Base-by-base conservation (phyloP, 345 rosid genomes). In the Pistacia integerrima region DNA sequence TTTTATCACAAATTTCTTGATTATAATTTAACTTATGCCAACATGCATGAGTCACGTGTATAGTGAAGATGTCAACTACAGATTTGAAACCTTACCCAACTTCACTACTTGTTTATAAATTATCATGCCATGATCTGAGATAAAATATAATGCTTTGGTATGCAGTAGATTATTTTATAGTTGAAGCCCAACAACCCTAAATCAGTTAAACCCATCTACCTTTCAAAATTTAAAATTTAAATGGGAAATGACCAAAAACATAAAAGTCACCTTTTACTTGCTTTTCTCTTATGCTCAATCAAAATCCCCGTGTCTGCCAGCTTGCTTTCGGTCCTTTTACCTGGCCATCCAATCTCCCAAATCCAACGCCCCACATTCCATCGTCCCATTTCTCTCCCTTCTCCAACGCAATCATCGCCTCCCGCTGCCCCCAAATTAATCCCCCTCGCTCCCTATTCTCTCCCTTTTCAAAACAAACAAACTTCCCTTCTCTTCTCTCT, bases 401-500 rank as follows among this genome's bases (percentile, higher is more conserved):
- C 83, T 54, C 52, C 81, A 82, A 77, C 93, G 91, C 87, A 79
- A 87, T 85, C 83, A 76, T 87, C 90, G 91, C 85, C 61, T 61
- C 81, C 84, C 85, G 49, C 82, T 59, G 79, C 67, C 25, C 76
- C 41, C 65, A 44, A 16, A 52, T 57, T 44, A 46, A 49, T 30
- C 44, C 18, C 49, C 59, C 62, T 67, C n/a, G 57, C 75, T 74
- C 84, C 36, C 9, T 22, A 4, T 57, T 70, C 69, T 62, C 65
- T n/a, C 64, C n/a, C 68, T 11, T 18, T 69, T 69, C 9, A 66
- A 72, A 73, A 67, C 35, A 38, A 66, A n/a, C 18, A 59, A 60
- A 61, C 11, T 38, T 74, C 67, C 71, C 80, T 75, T 76, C 61
- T 54, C 64, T 64, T 7, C 69, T 56, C 38, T 63, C 77, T 67